These are phyloP conservation scores for Pleurotus eryngii DNA, from an alignment of 768 basidiomycete species.

Conservation along the genomic window DNA sequence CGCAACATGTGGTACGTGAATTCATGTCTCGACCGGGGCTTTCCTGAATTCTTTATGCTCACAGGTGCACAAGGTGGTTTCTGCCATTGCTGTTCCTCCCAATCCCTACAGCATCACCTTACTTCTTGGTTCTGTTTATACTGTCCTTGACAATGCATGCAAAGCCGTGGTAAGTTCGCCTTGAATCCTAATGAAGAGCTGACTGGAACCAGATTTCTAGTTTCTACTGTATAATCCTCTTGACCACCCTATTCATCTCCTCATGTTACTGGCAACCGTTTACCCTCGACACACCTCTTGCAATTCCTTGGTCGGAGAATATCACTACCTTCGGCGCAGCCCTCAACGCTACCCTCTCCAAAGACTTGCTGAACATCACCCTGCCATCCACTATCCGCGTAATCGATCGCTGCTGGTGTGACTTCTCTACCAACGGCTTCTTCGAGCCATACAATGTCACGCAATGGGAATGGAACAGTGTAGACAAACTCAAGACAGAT, in stretches of 20 bases:
- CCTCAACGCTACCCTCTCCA: conserved; percentile 43
- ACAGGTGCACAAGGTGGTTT: conserved; percentile 86
- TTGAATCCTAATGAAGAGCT: too few relatives aligned
- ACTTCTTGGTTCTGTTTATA: conserved; percentile 74
- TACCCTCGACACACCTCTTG: conserved; percentile 58
- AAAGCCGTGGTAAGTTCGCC: conserved; percentile 67
- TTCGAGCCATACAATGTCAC: conserved; percentile 79
- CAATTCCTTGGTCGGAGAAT: conserved; percentile 62
- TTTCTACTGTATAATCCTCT: conserved; percentile 83
- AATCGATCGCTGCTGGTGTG: conserved; percentile 85
- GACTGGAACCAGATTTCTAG: conserved; percentile 29
- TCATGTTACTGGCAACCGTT: conserved; percentile 91
- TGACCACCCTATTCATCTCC: conserved; percentile 79
- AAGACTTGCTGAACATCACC: conserved; percentile 33
- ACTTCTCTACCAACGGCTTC: conserved; percentile 57
- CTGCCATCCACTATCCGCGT: conserved; percentile 60
- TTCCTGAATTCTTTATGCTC: conserved; percentile 1
- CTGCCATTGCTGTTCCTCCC: conserved; percentile 74
- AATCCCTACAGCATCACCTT: conserved; percentile 76
- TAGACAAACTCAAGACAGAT: conserved; percentile 43
- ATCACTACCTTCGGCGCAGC: conserved; percentile 74
- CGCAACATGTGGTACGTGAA: conserved; percentile 52
- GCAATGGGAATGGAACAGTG: conserved; percentile 68
- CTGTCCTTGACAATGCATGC: conserved; percentile 78
- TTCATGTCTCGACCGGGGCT: not conserved